Conservation (phyloP, 306 rosid species). For the Gastrolobium bilobum region DNA sequence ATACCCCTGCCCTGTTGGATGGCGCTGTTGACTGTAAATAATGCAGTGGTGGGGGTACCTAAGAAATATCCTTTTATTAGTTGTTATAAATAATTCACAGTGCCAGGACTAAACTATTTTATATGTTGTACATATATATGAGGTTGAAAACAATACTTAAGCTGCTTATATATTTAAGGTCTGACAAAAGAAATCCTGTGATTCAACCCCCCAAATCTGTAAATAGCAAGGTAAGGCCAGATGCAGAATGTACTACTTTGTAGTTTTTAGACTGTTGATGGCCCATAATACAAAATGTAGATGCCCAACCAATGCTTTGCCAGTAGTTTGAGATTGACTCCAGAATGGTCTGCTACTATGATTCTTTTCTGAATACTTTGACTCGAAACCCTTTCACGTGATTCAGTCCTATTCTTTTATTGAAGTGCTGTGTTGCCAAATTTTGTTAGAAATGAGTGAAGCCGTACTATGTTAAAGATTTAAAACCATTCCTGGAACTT, state of each 20-base stretch:
- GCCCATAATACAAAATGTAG: conserved; percentile 7
- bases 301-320: neutral
- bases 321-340: conserved; percentile 19
- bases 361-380: neutral
- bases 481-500: neutral
- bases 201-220: neutral
- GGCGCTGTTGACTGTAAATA: neutral
- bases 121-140: neutral
- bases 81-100: neutral
- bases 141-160: neutral
- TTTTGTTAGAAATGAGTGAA: conserved; percentile 7
- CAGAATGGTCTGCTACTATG: neutral
- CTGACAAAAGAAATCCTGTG: neutral
- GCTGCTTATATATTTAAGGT: neutral
- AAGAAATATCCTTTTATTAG: neutral
- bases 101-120: neutral
- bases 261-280: neutral
- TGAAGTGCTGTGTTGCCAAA: neutral
- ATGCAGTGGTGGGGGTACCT: conserved; percentile 11
- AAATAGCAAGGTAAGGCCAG: neutral
- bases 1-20: conserved; percentile 2
- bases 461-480: neutral
- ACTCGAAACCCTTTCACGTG: neutral
- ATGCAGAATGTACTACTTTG: neutral
- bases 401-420: conserved; percentile 7